These are phyloP conservation scores for Isoetes taiwanensis DNA, from an alignment of 75 land plant genomes.

Conservation along the genomic window DNA sequence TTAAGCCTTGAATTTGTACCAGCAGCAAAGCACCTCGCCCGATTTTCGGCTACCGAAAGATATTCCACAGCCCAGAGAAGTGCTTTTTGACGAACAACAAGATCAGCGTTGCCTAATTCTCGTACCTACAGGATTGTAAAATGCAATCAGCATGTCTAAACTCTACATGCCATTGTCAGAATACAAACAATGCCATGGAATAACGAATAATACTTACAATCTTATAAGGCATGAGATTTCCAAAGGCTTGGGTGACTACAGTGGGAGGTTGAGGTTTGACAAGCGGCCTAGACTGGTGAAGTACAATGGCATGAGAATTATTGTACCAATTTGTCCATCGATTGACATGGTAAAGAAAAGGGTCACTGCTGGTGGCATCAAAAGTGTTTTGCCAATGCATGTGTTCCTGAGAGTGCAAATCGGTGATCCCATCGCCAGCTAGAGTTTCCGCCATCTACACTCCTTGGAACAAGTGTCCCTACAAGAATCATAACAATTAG, in stretches of 20 bases:
- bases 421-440: no score
- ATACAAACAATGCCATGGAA: no score
- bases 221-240: constrained; percentile 4
- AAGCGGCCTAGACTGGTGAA: neutral
- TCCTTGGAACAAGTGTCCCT: no score
- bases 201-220: no score
- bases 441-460: no score
- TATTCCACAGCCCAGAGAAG: constrained; percentile 2
- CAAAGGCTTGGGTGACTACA: constrained; percentile 1
- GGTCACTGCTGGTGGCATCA: neutral
- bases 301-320: neutral
- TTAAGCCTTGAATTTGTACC: neutral
- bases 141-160: no score
- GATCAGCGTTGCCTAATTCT: neutral
- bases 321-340: constrained; percentile 8
- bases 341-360: constrained; percentile 6
- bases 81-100: constrained; percentile 5
- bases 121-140: no score
- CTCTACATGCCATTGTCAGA: no score
- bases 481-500: no score
- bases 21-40: neutral
- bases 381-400: neutral
- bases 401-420: constrained; percentile 5
- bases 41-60: neutral
- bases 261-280: neutral